Evolutionary conservation across 495 filamentous ascomycete species (phyloP).

Genomic region (Neurospora pannonica): DNA sequence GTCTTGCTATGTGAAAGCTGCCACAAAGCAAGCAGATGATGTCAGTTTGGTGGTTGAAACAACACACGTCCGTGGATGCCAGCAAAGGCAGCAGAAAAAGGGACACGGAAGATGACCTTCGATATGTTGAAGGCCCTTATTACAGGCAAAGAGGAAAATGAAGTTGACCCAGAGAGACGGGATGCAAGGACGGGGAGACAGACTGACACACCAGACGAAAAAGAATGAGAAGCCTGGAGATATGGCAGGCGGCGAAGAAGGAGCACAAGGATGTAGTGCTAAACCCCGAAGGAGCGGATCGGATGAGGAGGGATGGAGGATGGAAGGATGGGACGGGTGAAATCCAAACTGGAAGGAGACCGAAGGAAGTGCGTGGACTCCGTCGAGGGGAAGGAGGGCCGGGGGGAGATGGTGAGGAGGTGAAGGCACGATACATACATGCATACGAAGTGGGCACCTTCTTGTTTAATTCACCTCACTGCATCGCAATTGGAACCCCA

Average conservation of each 20-base stretch:
- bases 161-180: background rate
- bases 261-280: background rate
- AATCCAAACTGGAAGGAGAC: background rate
- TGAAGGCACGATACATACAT: background rate
- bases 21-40: background rate
- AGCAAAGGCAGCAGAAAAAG: background rate
- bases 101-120: background rate
- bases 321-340: background rate
- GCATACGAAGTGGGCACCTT: background rate
- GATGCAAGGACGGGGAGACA: background rate
- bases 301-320: background rate
- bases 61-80: background rate
- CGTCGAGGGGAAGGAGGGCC: background rate
- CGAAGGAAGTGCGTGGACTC: background rate
- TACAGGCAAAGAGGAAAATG: background rate
- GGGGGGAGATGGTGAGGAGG: background rate
- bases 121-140: background rate
- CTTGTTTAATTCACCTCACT: background rate
- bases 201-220: background rate
- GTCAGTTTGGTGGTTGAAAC: background rate
- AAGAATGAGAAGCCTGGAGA: background rate
- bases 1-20: background rate
- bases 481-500: background rate
- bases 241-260: background rate
- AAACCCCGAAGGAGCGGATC: background rate